Base-by-base conservation (phyloP, 2,329 filamentous ascomycete genomes). In the Penicillium fuscoglaucum region DNA sequence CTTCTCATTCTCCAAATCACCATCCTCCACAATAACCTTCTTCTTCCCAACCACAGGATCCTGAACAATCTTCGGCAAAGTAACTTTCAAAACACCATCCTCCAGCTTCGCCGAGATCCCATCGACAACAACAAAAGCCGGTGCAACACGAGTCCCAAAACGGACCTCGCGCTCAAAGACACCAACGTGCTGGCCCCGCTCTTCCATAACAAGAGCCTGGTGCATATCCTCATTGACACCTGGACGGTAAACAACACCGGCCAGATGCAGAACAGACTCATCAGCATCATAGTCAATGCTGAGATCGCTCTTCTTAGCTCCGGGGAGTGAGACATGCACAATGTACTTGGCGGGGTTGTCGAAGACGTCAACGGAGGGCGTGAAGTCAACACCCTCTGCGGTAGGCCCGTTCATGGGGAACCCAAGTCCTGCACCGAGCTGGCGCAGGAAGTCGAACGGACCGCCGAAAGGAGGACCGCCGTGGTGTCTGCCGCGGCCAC, bases 221-320 rank as follows among this genome's bases (percentile, higher is more conserved):
- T 91, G 73, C 71, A 90, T 84, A 50, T 84, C 82, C 69, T 92
- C 89, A 71, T 90, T 84, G 37, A 85, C 84, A 8, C 86, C 88
- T 4, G 87, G 88, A 1, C 90, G 84, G 72, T 91, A 84, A 9
- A 92, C 82, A 0, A 93, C 87, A 52, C 91, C 91, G 1, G 87
- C 82, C 55, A 96, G 78, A 66, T 82, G 84, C 43, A 96, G 78
- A 55, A 83, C 79, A 47, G 80, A 83, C 68, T 84, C 85, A 58
- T 90, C 87, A 0, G 84, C 81, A 65, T 93, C 86, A 84, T 89
- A 96, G 72, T 87, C 87, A 46, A 95, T 84, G 57, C 84, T 88
- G 6, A 95, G 79, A 68, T 95, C 90, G 67, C 90, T 84, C 75
- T 92, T 93, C 76, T 87, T 87, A 1, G 88, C 90, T 28, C 91